Evolutionary conservation across 2,329 filamentous ascomycete genomes (phyloP).

Genomic region (Colletotrichum karsti): DNA sequence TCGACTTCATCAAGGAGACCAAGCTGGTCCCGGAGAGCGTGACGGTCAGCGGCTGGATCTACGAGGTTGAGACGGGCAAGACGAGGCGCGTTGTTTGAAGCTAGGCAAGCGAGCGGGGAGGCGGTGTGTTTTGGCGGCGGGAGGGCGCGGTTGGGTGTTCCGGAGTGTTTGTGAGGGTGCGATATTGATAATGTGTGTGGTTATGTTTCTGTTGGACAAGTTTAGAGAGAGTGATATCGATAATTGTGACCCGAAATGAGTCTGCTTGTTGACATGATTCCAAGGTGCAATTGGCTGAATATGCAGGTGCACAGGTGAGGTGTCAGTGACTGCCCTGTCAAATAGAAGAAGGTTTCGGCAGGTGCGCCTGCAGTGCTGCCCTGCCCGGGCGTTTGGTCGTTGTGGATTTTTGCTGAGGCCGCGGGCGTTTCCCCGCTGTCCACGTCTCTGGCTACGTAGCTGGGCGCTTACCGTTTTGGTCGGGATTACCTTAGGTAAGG

Average conservation of each 20-base stretch:
- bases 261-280: neutral
- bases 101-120: conserved; percentile 21
- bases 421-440: neutral
- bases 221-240: neutral
- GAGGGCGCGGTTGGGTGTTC: neutral
- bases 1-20: conserved; percentile 67
- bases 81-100: conserved; percentile 36
- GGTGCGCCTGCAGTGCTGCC: neutral
- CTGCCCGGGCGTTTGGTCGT: neutral
- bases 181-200: neutral
- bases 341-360: too few species aligned
- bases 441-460: neutral
- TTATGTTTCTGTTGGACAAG: neutral
- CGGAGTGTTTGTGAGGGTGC: neutral
- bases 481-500: too few species aligned
- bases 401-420: neutral
- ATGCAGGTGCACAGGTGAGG: too few species aligned
- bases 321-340: too few species aligned
- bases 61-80: conserved; percentile 79
- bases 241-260: neutral
- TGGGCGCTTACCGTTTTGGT: neutral
- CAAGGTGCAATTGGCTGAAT: too few species aligned
- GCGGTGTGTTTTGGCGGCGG: neutral
- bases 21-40: conserved; percentile 68
- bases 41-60: conserved; percentile 76